phyloP scores from a whole-genome alignment of 768 basidiomycete genomes.

The Leucosporidium creatinivorum region DNA sequence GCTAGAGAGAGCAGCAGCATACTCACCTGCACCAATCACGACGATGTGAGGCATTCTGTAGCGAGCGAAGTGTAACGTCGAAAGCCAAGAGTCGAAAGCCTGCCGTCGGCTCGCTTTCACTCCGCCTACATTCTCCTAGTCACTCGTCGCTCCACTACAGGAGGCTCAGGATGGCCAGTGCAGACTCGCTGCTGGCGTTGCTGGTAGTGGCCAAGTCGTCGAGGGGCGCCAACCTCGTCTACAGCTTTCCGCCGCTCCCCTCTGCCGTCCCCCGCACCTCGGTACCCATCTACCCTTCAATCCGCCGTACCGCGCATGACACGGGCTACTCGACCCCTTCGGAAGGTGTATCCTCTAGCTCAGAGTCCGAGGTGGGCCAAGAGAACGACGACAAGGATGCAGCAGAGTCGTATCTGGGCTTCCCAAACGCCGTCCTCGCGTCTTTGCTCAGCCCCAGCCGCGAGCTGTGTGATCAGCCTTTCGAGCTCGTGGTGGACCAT shows the following conservation, averaged over 20 bases:
- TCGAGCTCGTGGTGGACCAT: slow-evolving; percentile 84
- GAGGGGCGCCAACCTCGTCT: slow-evolving; percentile 29
- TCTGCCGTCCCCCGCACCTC: slow-evolving; percentile 30
- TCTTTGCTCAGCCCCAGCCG: slow-evolving; percentile 66
- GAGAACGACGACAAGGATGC: slow-evolving; percentile 9
- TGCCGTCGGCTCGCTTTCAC: too few species aligned
- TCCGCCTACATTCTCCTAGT: background rate
- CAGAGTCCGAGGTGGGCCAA: slow-evolving; percentile 2
- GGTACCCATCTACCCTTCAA: slow-evolving; percentile 31
- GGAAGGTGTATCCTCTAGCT: slow-evolving; percentile 1
- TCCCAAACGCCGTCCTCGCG: slow-evolving; percentile 71
- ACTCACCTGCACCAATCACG: too few species aligned
- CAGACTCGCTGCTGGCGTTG: slow-evolving; percentile 31
- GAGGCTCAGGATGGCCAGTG: slow-evolving; percentile 3
- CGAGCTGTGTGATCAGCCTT: slow-evolving; percentile 84
- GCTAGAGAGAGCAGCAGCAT: too few species aligned
- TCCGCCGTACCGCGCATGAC: slow-evolving; percentile 11
- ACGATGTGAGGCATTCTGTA: too few species aligned
- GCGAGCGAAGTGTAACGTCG: too few species aligned
- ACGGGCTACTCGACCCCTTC: background rate
- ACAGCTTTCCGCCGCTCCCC: slow-evolving; percentile 33
- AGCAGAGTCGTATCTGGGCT: slow-evolving; percentile 56
- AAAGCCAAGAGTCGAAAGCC: too few species aligned
- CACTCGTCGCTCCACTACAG: background rate
- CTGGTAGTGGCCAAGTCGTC: slow-evolving; percentile 18